Evolutionary conservation across 768 basidiomycete species (phyloP).

Genomic region (Boletus edulis): DNA sequence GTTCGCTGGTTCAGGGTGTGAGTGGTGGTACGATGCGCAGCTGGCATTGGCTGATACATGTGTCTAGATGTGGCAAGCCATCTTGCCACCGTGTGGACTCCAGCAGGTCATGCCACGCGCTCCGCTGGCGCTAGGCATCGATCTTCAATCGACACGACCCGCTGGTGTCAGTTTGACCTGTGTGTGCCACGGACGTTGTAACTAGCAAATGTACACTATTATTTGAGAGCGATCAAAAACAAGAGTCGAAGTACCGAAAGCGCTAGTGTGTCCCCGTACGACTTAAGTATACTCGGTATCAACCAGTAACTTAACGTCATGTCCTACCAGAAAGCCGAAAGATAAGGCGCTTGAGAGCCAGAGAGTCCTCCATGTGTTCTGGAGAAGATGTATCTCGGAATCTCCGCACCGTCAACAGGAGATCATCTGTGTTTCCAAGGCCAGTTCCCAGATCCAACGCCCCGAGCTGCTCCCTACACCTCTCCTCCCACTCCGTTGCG

Average conservation of each 20-base stretch:
- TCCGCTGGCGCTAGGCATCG: background rate
- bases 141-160: background rate
- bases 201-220: background rate
- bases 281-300: background rate
- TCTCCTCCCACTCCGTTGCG: constrained; percentile 15
- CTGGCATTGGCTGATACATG: background rate
- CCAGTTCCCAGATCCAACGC: constrained; percentile 7
- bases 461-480: constrained; percentile 18
- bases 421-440: background rate
- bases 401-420: constrained; percentile 17
- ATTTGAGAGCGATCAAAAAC: background rate
- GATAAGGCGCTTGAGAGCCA: constrained; percentile 15
- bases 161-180: background rate
- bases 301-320: background rate
- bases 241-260: background rate
- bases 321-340: constrained; percentile 11
- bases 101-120: constrained; percentile 14
- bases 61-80: background rate
- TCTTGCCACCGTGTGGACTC: constrained; percentile 12
- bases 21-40: background rate
- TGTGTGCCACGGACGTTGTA: background rate
- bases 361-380: constrained; percentile 20
- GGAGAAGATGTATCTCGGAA: constrained; percentile 11
- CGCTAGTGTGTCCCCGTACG: background rate
- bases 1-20: background rate